phyloP scores from a whole-genome alignment of 2,329 filamentous ascomycete species.

The Aspergillus nomiae region DNA sequence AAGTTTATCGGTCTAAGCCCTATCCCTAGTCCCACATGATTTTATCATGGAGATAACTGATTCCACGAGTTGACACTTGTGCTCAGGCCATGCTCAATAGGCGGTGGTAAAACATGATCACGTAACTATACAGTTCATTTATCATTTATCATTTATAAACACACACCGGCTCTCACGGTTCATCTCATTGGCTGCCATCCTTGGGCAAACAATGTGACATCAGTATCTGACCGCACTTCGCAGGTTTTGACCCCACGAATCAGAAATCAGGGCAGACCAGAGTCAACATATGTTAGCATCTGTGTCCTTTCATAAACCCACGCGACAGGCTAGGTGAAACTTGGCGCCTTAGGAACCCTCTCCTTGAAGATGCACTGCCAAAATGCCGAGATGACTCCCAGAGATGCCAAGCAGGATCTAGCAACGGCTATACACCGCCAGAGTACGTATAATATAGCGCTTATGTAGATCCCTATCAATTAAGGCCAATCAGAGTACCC shows the following conservation, averaged over 20 bases:
- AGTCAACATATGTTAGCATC: background rate
- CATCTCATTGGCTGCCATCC: background rate
- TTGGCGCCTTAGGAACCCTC: background rate
- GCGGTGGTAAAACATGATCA: background rate
- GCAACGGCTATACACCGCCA: background rate
- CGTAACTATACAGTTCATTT: background rate
- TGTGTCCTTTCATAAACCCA: too few species aligned
- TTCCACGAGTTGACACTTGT: background rate
- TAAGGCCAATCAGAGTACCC: background rate
- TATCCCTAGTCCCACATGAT: background rate
- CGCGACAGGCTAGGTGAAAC: background rate
- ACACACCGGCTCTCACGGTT: background rate
- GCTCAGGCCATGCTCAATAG: background rate
- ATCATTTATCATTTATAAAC: background rate
- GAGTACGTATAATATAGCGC: background rate
- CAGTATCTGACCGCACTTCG: too few species aligned
- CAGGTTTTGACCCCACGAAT: background rate
- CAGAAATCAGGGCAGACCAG: background rate
- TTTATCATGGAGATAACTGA: background rate
- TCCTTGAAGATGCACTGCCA: background rate
- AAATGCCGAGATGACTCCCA: background rate
- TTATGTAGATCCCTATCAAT: background rate
- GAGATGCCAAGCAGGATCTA: background rate
- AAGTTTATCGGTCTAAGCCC: background rate
- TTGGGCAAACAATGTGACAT: background rate